A percentile compares a stretch with the other conserved stretches of the same genome.
phyloP scores from a whole-genome alignment of 768 basidiomycete genomes.

The Hericium coralloides region DNA sequence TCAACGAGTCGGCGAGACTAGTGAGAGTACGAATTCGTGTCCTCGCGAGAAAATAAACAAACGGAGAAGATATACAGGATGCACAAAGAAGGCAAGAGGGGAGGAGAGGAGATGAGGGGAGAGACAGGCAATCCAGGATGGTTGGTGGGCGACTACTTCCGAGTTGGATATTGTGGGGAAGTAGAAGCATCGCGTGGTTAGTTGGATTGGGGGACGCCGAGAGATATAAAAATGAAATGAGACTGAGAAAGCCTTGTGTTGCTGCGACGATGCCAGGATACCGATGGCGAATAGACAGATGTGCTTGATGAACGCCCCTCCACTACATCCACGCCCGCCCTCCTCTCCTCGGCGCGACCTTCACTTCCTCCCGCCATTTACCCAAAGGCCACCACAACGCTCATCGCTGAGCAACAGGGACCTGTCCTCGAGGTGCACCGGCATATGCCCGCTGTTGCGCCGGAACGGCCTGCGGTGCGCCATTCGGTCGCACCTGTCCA shows the following conservation, averaged over 20 bases:
- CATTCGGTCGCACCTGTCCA: conserved; percentile 21
- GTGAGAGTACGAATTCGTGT: neutral
- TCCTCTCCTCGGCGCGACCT: neutral
- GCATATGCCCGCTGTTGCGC: conserved; percentile 14
- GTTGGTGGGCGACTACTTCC: neutral
- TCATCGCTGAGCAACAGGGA: conserved; percentile 13
- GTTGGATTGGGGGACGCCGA: neutral
- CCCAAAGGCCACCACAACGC: neutral
- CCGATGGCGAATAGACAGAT: neutral
- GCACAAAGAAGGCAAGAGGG: neutral
- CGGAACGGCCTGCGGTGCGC: conserved; percentile 9
- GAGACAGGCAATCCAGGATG: neutral
- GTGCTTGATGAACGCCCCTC: neutral
- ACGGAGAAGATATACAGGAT: too few relatives aligned
- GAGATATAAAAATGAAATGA: neutral
- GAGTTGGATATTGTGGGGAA: too few relatives aligned
- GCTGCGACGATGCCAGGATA: neutral
- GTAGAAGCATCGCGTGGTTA: neutral
- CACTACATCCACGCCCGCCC: neutral
- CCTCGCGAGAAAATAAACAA: neutral
- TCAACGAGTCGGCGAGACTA: neutral
- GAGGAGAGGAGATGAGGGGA: neutral
- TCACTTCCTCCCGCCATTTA: neutral
- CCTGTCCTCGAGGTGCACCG: conserved; percentile 17
- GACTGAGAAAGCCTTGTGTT: neutral